These are phyloP conservation scores for Chytriomyces confervae DNA, from an alignment of 192 early-diverging fungal species.

Conservation along the genomic window DNA sequence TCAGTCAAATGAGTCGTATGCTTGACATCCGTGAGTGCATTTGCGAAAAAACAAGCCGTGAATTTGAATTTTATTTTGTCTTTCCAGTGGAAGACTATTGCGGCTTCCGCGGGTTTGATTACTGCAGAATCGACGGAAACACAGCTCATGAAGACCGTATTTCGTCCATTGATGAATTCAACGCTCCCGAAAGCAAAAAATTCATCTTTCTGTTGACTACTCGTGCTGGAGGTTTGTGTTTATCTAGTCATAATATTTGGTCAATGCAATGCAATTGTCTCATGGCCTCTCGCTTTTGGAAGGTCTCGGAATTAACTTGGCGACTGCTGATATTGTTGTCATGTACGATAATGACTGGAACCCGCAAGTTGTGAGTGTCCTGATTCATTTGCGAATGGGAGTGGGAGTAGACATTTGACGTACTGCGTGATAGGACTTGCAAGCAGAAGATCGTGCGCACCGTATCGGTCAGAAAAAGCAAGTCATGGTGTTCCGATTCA, in stretches of 20 bases:
- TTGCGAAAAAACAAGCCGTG: not conserved
- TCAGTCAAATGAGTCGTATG: conserved; percentile 98
- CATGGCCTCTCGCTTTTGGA: not conserved
- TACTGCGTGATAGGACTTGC: conserved; percentile 35
- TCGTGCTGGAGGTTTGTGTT: conserved; percentile 76
- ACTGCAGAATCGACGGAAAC: conserved; percentile 97
- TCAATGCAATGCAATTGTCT: not conserved
- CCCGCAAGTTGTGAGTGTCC: conserved; percentile 49
- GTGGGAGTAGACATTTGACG: not conserved
- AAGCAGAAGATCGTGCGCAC: conserved; percentile 96
- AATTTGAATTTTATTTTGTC: not conserved
- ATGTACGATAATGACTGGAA: conserved; percentile 97
- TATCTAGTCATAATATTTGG: not conserved
- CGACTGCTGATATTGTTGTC: conserved; percentile 93
- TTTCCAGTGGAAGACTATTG: conserved; percentile 89
- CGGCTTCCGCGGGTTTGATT: conserved; percentile 85
- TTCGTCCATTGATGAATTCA: conserved; percentile 93
- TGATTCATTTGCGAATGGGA: not conserved
- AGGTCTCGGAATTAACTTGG: conserved; percentile 95
- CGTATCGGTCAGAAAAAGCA: conserved; percentile 99
- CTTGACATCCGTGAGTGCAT: conserved; percentile 76
- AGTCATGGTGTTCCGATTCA: conserved; percentile 94
- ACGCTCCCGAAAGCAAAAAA: conserved; percentile 84
- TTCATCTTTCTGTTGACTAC: conserved; percentile 97
- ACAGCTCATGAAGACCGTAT: conserved; percentile 93